These are phyloP conservation scores for Chrysoporthe cubensis DNA, from an alignment of 2,329 filamentous ascomycete species.

Conservation along the genomic window DNA sequence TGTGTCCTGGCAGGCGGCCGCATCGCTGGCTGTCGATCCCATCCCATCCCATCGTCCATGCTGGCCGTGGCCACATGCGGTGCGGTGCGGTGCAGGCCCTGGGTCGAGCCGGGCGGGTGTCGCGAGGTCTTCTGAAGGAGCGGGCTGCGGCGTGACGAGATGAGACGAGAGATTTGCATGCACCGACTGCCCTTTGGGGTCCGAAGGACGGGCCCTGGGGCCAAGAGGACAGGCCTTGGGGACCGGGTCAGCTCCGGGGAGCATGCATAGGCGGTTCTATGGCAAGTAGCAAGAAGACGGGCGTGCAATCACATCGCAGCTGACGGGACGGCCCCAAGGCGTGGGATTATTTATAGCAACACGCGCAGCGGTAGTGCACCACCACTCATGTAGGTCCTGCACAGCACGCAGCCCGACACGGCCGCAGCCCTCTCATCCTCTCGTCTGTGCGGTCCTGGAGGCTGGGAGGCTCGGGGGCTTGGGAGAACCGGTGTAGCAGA, in stretches of 20 bases:
- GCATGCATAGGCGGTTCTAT: too few relatives aligned
- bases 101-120: neutral
- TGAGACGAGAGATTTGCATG: constrained; percentile 20
- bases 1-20: neutral
- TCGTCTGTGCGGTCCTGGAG: too few relatives aligned
- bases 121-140: neutral
- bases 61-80: neutral
- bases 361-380: too few relatives aligned
- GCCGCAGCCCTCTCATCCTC: too few relatives aligned
- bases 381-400: too few relatives aligned
- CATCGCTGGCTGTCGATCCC: neutral
- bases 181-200: constrained; percentile 21
- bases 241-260: neutral
- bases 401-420: neutral
- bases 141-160: constrained; percentile 16
- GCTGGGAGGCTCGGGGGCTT: too few relatives aligned
- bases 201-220: constrained; percentile 4
- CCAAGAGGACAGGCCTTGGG: neutral
- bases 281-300: neutral
- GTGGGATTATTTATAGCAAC: constrained; percentile 4
- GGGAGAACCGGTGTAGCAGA: neutral
- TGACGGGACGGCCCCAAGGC: neutral
- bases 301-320: neutral
- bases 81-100: neutral
- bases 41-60: neutral